Conservation (phyloP, 257 asterid species). For the Scutellaria barbata region DNA sequence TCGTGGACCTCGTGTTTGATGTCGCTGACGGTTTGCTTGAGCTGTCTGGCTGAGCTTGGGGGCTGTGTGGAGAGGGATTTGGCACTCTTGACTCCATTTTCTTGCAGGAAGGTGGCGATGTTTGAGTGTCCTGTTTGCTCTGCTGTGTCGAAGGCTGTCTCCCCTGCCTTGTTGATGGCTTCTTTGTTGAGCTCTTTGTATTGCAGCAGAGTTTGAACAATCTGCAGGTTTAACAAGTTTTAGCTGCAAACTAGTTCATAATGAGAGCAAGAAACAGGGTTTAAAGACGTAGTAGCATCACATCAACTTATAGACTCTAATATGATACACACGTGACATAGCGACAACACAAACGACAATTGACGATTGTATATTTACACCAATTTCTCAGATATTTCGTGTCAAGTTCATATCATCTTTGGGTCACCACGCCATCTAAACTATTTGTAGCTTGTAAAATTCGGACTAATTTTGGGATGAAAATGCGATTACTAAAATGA, state of each 20-base stretch:
- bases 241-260: background rate
- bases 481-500: no score
- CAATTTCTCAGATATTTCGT: no score
- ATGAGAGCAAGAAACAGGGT: background rate
- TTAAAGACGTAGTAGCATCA: no score
- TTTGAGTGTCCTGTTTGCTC: slow-evolving; percentile 56
- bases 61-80: slow-evolving; percentile 46
- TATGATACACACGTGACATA: no score
- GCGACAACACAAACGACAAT: no score
- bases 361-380: no score
- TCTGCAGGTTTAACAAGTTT: slow-evolving; percentile 42
- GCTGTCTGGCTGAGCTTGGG: slow-evolving; percentile 47
- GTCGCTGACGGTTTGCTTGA: slow-evolving; percentile 76
- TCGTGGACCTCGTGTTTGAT: slow-evolving; percentile 74
- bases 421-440: no score
- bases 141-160: slow-evolving; percentile 74
- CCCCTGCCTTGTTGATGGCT: slow-evolving; percentile 69
- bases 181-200: slow-evolving; percentile 52
- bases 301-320: no score
- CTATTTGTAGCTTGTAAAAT: no score
- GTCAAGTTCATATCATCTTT: no score
- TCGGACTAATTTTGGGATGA: no score
- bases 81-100: slow-evolving; percentile 57
- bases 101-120: slow-evolving; percentile 50
- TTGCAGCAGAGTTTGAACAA: slow-evolving; percentile 55